Conservation (phyloP, 2,329 filamentous ascomycete genomes). For the Bipolaris gigantea region DNA sequence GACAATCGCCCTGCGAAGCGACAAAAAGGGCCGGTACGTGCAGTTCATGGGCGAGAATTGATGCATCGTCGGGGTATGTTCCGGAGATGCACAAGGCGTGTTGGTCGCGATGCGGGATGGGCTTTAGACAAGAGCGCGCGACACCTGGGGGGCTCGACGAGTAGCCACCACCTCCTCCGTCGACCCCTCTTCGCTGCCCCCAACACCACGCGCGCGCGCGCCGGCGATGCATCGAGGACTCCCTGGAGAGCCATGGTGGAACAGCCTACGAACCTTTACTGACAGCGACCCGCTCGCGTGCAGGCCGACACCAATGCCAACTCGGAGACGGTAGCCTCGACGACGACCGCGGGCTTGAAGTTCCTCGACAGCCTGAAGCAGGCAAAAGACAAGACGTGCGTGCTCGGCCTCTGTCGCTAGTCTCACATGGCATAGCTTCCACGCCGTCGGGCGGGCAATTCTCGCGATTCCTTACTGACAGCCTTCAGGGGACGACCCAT, state of each 20-base stretch:
- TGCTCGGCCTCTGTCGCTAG: slow-evolving; percentile 22
- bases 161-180: slow-evolving; percentile 32
- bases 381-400: slow-evolving; percentile 80
- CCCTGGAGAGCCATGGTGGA: background rate
- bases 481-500: slow-evolving; percentile 65
- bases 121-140: slow-evolving; percentile 34
- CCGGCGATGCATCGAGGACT: slow-evolving; percentile 26
- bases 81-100: slow-evolving; percentile 19
- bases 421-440: background rate
- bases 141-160: slow-evolving; percentile 42
- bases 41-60: slow-evolving; percentile 21
- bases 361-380: slow-evolving; percentile 75
- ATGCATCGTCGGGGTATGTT: slow-evolving; percentile 28
- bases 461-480: slow-evolving; percentile 22
- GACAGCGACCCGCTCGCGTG: slow-evolving; percentile 27
- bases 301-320: slow-evolving; percentile 33
- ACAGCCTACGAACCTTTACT: slow-evolving; percentile 20
- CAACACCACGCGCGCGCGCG: slow-evolving; percentile 32
- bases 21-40: slow-evolving; percentile 62
- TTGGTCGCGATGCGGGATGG: slow-evolving; percentile 36
- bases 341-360: slow-evolving; percentile 69
- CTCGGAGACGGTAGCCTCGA: slow-evolving; percentile 66
- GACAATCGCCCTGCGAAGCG: slow-evolving; percentile 61
- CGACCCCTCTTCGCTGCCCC: slow-evolving; percentile 32
- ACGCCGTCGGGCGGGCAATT: background rate